Base-by-base conservation (phyloP, 768 basidiomycete species). In the Hysterangium stoloniferum region DNA sequence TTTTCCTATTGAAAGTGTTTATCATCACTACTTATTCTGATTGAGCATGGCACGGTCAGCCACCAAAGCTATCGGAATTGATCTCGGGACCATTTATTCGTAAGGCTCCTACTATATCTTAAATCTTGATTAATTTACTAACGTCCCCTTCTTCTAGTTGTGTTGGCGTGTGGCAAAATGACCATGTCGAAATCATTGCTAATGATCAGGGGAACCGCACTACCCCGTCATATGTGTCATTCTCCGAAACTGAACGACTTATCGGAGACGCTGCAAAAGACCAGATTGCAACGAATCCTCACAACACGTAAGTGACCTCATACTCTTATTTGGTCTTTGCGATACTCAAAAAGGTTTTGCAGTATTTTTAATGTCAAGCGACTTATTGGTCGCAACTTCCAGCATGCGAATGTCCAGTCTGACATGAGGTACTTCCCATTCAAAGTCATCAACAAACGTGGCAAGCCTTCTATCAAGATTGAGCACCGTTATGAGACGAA, bases 201-300 rank as follows among this genome's bases (percentile, higher is more conserved):
- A 74, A 73, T 54, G 72, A 74, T 58, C 71, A 80, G n/a, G 62
- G 78, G 79, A 57, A 79, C 66, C 74, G 79, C 58, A 81, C 77
- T 20, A 81, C 79, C 8, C 79, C 79, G 17, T 80, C 79, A 52
- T 81, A 78, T 69, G 78, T 81, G 54, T 67, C 71, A 38, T 80
- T 81, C 71, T 68, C 70, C 52, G 79, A 79, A 57, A 71, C 72
- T 27, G 79, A 81, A 64, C 74, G 79, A 55, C 69, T 81, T 45
- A 59, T 71, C 53, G 71, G 71, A 45, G 71, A 73, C 64, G 68
- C 67, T 56, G 71, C 69, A 48, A 68, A 71, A 59, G 55, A 34
- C 33, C 33, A 34, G 33, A 34, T 34, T 34, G 9, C 33, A 9
- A 34, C 33, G n/a, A 34, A 34, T 9, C 33, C n/a, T n/a, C 33